Percentiles rank a stretch among this genome's conserved stretches.
phyloP scores from a whole-genome alignment of 306 rosid species.

The Vachellia collinsii region DNA sequence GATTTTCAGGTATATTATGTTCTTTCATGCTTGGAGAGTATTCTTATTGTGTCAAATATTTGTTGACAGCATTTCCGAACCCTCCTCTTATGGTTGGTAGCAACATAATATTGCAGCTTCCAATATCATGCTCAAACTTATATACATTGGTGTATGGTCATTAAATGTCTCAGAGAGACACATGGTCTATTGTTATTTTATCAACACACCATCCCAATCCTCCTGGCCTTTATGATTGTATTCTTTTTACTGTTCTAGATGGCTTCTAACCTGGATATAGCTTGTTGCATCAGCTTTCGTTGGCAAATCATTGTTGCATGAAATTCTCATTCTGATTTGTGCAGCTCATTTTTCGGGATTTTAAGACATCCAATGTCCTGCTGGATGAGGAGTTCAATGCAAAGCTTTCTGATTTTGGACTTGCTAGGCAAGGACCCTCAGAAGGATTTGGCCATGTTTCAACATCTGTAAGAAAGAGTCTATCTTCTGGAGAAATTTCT shows the following conservation, averaged over 20 bases:
- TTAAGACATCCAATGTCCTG: conserved; percentile 84
- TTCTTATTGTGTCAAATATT: neutral
- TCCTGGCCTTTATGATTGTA: conserved; percentile 2
- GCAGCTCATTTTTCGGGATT: conserved; percentile 98
- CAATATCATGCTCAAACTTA: neutral
- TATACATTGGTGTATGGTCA: neutral
- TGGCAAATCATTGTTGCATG: neutral
- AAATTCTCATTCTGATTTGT: conserved; percentile 39
- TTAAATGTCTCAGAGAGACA: conserved; percentile 5
- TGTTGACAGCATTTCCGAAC: neutral
- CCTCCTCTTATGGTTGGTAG: neutral
- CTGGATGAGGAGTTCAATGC: conserved; percentile 92
- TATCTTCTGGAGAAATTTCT: conserved; percentile 18
- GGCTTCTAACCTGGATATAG: conserved; percentile 28
- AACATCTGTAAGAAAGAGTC: conserved; percentile 69
- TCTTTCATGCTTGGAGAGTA: neutral
- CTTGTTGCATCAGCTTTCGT: conserved; percentile 24
- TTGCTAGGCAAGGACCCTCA: conserved; percentile 96
- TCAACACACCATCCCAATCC: neutral
- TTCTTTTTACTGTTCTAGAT: conserved; percentile 25
- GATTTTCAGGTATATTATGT: conserved; percentile 78
- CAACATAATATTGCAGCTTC: neutral
- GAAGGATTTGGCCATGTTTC: conserved; percentile 87
- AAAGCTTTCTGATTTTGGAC: conserved; percentile 97
- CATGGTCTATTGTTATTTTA: too few species aligned